A percentile compares a stretch with the other conserved stretches of the same genome.
phyloP scores from a whole-genome alignment of 2,329 filamentous ascomycete genomes.

The Celoporthe dispersa region DNA sequence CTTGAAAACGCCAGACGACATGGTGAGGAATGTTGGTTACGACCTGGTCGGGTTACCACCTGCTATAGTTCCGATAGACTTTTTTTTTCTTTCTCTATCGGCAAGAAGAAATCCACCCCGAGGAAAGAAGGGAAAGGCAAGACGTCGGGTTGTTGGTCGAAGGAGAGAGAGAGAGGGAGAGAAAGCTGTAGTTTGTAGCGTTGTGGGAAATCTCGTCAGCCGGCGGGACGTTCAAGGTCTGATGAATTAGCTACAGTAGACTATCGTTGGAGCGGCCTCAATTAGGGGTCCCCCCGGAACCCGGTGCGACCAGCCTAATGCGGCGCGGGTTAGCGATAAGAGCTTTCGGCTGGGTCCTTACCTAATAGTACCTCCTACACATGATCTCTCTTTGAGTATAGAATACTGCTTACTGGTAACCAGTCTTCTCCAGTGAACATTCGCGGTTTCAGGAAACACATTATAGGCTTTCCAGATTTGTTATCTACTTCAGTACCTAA shows the following conservation, averaged over 20 bases:
- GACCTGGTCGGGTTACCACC: background rate
- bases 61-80: constrained; percentile 7
- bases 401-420: too few species aligned
- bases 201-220: constrained; percentile 5
- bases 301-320: background rate
- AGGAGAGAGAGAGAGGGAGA: background rate
- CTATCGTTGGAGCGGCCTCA: background rate
- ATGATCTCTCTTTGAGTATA: too few species aligned
- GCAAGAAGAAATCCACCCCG: too few species aligned
- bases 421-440: too few species aligned
- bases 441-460: too few species aligned
- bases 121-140: too few species aligned
- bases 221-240: background rate
- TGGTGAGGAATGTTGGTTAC: constrained; percentile 5
- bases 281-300: background rate
- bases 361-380: background rate
- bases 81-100: background rate
- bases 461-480: background rate
- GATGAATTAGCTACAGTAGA: background rate
- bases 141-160: constrained; percentile 5
- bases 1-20: constrained; percentile 27
- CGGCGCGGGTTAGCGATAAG: constrained; percentile 1
- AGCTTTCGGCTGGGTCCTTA: background rate
- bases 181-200: constrained; percentile 8
- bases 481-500: background rate